These are phyloP conservation scores for Suillus paluster DNA, from an alignment of 768 basidiomycete genomes.

Conservation along the genomic window DNA sequence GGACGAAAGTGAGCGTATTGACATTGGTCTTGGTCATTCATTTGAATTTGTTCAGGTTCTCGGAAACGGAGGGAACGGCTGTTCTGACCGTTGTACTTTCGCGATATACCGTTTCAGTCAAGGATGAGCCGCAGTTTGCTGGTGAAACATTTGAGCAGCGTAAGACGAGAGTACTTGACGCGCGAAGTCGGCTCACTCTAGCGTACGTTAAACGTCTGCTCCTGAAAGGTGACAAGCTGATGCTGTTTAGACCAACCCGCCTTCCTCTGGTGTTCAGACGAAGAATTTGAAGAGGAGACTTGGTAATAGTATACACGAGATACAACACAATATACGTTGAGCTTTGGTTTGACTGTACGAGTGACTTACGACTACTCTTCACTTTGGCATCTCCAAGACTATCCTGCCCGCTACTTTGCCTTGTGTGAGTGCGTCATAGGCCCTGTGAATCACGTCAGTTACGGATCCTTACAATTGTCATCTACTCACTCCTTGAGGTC, in stretches of 20 bases:
- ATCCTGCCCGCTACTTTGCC: constrained; percentile 49
- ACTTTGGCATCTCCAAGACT: constrained; percentile 41
- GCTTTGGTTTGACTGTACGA: neutral
- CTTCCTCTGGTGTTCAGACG: constrained; percentile 14
- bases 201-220: constrained; percentile 41
- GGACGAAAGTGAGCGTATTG: constrained; percentile 42
- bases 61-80: constrained; percentile 56
- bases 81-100: constrained; percentile 53
- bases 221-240: neutral
- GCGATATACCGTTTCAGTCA: constrained; percentile 50
- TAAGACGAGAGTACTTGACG: constrained; percentile 45
- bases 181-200: constrained; percentile 43
- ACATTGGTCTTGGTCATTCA: neutral
- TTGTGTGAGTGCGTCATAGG: constrained; percentile 44
- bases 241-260: constrained; percentile 8
- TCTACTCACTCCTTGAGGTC: constrained; percentile 56
- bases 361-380: neutral
- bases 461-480: neutral
- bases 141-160: constrained; percentile 51
- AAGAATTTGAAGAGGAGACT: neutral
- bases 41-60: constrained; percentile 41
- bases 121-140: constrained; percentile 54
- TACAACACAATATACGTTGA: neutral
- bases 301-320: neutral
- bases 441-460: constrained; percentile 21